phyloP scores from a whole-genome alignment of 2,329 filamentous ascomycete species.

The Davidsoniella eucalypti region DNA sequence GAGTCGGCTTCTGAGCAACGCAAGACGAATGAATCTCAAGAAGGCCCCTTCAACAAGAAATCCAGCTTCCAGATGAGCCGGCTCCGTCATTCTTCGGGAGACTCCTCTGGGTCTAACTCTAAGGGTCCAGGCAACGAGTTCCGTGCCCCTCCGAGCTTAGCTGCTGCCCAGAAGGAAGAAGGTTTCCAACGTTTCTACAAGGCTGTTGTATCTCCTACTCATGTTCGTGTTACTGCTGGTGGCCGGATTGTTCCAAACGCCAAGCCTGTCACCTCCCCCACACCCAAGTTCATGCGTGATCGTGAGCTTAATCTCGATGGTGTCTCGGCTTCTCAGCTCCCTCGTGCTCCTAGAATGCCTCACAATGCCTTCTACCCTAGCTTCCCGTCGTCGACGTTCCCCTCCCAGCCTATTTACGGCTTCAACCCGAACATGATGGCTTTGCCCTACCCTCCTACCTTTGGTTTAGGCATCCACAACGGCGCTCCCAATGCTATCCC shows the following conservation, averaged over 20 bases:
- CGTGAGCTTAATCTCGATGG: constrained; percentile 7
- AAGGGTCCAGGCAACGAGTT: constrained; percentile 27
- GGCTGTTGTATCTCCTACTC: constrained; percentile 49
- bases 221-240: constrained; percentile 50
- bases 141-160: constrained; percentile 34
- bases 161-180: constrained; percentile 37
- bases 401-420: constrained; percentile 18
- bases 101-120: constrained; percentile 10
- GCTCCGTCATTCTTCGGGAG: constrained; percentile 8
- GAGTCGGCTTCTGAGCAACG: not conserved
- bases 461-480: constrained; percentile 1
- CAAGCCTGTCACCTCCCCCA: constrained; percentile 35
- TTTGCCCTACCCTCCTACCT: constrained; percentile 9
- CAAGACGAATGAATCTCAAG: constrained; percentile 1
- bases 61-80: constrained; percentile 8
- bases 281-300: constrained; percentile 23
- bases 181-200: constrained; percentile 54
- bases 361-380: constrained; percentile 16
- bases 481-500: constrained; percentile 3
- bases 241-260: constrained; percentile 52
- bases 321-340: not conserved
- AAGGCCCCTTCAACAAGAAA: constrained; percentile 5
- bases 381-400: constrained; percentile 18
- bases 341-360: constrained; percentile 18
- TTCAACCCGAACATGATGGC: constrained; percentile 19